phyloP scores from a whole-genome alignment of 352 stramenopile species.

The Globisporangium rhizosaccharum region DNA sequence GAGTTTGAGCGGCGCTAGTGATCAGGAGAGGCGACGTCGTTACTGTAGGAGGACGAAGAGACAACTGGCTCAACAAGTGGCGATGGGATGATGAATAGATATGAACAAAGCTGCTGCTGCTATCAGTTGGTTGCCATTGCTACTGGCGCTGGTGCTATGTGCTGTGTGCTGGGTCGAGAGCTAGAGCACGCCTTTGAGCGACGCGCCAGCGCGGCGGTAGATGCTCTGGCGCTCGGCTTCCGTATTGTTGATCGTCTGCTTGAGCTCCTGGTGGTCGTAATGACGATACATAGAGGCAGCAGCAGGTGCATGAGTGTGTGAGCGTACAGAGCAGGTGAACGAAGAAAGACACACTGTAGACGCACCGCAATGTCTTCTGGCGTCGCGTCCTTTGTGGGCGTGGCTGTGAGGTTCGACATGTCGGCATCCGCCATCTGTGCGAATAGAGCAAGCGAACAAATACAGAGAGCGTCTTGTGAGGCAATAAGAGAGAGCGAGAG shows the following conservation, averaged over 20 bases:
- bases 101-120: background rate
- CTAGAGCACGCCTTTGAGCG: constrained; percentile 76
- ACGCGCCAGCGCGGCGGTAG: constrained; percentile 67
- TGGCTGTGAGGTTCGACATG: constrained; percentile 84
- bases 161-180: background rate
- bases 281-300: background rate
- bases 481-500: background rate
- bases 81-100: background rate
- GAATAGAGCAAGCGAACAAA: background rate
- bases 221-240: constrained; percentile 79
- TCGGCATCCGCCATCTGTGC: constrained; percentile 77
- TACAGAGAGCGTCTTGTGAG: background rate
- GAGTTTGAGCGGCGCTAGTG: constrained; percentile 42
- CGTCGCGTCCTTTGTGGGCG: constrained; percentile 70
- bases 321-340: background rate
- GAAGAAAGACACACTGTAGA: background rate
- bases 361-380: constrained; percentile 64
- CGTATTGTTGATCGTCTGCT: constrained; percentile 67
- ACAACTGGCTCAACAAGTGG: background rate
- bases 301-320: background rate
- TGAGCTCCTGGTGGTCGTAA: constrained; percentile 44
- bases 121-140: background rate
- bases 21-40: background rate
- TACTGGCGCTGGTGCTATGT: background rate
- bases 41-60: constrained; percentile 1